phyloP scores from a whole-genome alignment of 2,329 filamentous ascomycete species.

The Rhexocercosporidium sp. region DNA sequence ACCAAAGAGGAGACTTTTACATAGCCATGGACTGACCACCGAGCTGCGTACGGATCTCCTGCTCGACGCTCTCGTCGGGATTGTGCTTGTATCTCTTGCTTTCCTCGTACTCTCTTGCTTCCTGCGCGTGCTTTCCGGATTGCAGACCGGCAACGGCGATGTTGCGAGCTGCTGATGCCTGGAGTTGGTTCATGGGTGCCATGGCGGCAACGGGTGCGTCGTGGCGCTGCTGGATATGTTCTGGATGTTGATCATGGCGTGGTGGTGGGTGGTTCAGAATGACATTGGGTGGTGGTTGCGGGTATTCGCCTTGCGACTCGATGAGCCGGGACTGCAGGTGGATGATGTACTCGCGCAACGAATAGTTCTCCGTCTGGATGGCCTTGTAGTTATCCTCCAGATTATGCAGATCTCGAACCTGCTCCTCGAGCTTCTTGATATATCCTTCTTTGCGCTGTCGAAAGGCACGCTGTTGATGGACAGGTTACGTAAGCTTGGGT shows the following conservation, averaged over 20 bases:
- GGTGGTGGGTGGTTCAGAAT: slow-evolving; percentile 63
- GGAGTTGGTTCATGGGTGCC: slow-evolving; percentile 44
- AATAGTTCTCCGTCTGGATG: slow-evolving; percentile 88
- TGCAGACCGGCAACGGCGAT: slow-evolving; percentile 42
- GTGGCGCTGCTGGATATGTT: slow-evolving; percentile 35
- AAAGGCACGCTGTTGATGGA: slow-evolving; percentile 86
- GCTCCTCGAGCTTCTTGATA: slow-evolving; percentile 95
- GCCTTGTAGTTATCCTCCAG: slow-evolving; percentile 79
- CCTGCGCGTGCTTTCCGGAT: slow-evolving; percentile 34
- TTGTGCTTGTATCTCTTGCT: slow-evolving; percentile 47
- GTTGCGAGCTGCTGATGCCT: slow-evolving; percentile 43
- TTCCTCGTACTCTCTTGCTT: slow-evolving; percentile 34
- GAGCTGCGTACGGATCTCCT: slow-evolving; percentile 57
- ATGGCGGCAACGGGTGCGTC: slow-evolving; percentile 41
- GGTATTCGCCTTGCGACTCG: slow-evolving; percentile 82
- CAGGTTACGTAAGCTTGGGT: slow-evolving; percentile 41
- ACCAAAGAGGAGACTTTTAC: slow-evolving; percentile 25
- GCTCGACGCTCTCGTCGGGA: slow-evolving; percentile 49
- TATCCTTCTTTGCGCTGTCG: slow-evolving; percentile 97
- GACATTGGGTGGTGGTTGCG: slow-evolving; percentile 80
- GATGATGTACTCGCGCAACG: slow-evolving; percentile 90
- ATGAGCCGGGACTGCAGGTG: slow-evolving; percentile 85
- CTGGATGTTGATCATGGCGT: slow-evolving; percentile 37
- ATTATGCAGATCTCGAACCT: slow-evolving; percentile 79
- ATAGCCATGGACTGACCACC: slow-evolving; percentile 46